These are phyloP conservation scores for Corniculantispora saksenae DNA, from an alignment of 2,329 filamentous ascomycete species.

Conservation along the genomic window DNA sequence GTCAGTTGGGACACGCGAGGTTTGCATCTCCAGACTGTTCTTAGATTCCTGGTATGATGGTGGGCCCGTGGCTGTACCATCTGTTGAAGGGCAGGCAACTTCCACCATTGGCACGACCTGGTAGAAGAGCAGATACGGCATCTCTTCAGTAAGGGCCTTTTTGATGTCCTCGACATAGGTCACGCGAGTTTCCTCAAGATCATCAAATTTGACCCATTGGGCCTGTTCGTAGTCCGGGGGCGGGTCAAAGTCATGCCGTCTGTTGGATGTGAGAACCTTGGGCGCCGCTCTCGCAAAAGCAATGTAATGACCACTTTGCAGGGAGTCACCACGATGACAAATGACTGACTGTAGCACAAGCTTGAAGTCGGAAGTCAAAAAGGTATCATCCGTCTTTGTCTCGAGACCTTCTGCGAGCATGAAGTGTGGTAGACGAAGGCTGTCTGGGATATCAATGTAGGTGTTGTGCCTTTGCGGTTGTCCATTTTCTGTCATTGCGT, in stretches of 20 bases:
- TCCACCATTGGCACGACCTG: constrained; percentile 88
- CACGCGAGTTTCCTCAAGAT: constrained; percentile 72
- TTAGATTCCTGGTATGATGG: constrained; percentile 61
- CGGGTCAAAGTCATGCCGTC: constrained; percentile 55
- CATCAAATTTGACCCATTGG: constrained; percentile 90
- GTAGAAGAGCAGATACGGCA: constrained; percentile 93
- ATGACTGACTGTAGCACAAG: constrained; percentile 88
- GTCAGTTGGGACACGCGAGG: constrained; percentile 21
- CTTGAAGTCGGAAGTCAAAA: constrained; percentile 87
- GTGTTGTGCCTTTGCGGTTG: constrained; percentile 73
- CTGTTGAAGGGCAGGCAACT: constrained; percentile 51
- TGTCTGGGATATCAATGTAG: constrained; percentile 83
- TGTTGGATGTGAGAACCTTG: constrained; percentile 60
- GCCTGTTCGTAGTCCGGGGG: constrained; percentile 69
- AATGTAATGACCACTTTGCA: constrained; percentile 90
- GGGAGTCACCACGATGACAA: constrained; percentile 83
- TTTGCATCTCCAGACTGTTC: constrained; percentile 39
- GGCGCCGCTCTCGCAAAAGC: constrained; percentile 77
- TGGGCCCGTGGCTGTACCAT: constrained; percentile 50
- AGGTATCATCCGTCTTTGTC: constrained; percentile 56
- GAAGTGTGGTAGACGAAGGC: constrained; percentile 83
- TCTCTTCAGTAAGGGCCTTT: constrained; percentile 77
- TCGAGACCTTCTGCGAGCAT: constrained; percentile 74
- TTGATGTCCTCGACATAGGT: constrained; percentile 75
- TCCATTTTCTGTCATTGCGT: constrained; percentile 69